Percentiles rank a stretch among this genome's conserved stretches.
Conservation (phyloP, 1,284 basidiomycete species). For the Wolfiporia cocos region DNA sequence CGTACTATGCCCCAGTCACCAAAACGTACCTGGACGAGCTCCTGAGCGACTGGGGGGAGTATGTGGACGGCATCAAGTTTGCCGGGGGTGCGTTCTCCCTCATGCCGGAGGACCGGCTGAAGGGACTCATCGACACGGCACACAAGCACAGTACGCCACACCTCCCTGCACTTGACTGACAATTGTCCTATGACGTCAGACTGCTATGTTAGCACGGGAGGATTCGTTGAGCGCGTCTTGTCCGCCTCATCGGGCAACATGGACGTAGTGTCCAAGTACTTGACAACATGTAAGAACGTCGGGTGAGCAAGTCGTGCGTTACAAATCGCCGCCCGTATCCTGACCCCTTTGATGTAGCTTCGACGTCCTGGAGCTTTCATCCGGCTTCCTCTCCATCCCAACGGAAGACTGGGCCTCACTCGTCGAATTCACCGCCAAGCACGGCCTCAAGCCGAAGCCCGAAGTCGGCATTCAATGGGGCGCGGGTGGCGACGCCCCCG, state of each 20-base stretch:
- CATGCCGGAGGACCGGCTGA: slow-evolving; percentile 35
- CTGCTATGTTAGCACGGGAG: slow-evolving; percentile 38
- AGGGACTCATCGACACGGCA: slow-evolving; percentile 31
- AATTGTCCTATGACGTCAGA: slow-evolving; percentile 8
- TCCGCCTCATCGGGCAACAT: slow-evolving; percentile 30
- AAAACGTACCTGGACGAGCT: slow-evolving; percentile 34
- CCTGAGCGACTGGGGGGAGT: slow-evolving; percentile 34
- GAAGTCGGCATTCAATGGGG: slow-evolving; percentile 41
- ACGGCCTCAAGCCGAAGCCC: slow-evolving; percentile 40
- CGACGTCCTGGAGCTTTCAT: slow-evolving; percentile 39
- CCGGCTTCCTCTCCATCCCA: slow-evolving; percentile 41
- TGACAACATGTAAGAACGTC: slow-evolving; percentile 34
- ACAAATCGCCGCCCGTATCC: not conserved
- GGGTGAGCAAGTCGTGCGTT: slow-evolving; percentile 20
- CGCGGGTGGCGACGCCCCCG: slow-evolving; percentile 35
- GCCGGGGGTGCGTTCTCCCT: slow-evolving; percentile 40
- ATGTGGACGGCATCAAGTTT: slow-evolving; percentile 42
- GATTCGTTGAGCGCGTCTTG: slow-evolving; percentile 37
- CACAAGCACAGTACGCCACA: slow-evolving; percentile 31
- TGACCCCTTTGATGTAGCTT: slow-evolving; percentile 22
- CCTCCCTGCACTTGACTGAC: not conserved
- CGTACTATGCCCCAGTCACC: slow-evolving; percentile 34
- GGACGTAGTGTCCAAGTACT: slow-evolving; percentile 31
- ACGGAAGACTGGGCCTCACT: slow-evolving; percentile 37
- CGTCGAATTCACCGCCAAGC: slow-evolving; percentile 34